phyloP scores from a whole-genome alignment of 140 eudicot species.

The Ambrosia hybrid region DNA sequence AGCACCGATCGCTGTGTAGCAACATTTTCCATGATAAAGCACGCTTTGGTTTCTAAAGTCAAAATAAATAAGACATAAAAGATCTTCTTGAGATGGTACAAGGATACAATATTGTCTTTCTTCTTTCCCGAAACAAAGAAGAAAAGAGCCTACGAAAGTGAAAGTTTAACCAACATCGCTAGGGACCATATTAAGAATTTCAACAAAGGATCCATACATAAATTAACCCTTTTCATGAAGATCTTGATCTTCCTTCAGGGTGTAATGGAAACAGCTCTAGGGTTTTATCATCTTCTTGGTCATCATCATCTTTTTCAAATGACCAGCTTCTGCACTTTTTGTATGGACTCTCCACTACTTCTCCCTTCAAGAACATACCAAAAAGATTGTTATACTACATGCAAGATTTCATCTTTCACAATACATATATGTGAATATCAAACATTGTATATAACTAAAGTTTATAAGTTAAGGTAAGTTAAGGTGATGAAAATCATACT shows the following conservation, averaged over 20 bases:
- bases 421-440: not conserved
- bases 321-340: slow-evolving; percentile 84
- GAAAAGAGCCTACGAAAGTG: slow-evolving; percentile 33
- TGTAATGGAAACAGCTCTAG: slow-evolving; percentile 86
- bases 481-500: slow-evolving; percentile 36
- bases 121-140: slow-evolving; percentile 54
- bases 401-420: slow-evolving; percentile 27
- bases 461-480: too few species aligned
- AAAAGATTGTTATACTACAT: slow-evolving; percentile 13
- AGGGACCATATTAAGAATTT: not conserved
- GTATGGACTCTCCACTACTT: slow-evolving; percentile 53
- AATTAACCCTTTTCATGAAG: slow-evolving; percentile 23
- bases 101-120: slow-evolving; percentile 56
- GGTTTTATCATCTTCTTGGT: slow-evolving; percentile 55
- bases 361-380: slow-evolving; percentile 41
- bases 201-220: not conserved
- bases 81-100: slow-evolving; percentile 38
- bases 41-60: slow-evolving; percentile 46
- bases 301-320: slow-evolving; percentile 56
- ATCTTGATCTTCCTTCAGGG: slow-evolving; percentile 75
- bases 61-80: slow-evolving; percentile 34
- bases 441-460: not conserved
- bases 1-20: slow-evolving; percentile 34
- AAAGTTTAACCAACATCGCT: slow-evolving; percentile 21
- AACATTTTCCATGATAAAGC: slow-evolving; percentile 44